Conservation (phyloP, 495 filamentous ascomycete species). For the Aspergillus ostianus region DNA sequence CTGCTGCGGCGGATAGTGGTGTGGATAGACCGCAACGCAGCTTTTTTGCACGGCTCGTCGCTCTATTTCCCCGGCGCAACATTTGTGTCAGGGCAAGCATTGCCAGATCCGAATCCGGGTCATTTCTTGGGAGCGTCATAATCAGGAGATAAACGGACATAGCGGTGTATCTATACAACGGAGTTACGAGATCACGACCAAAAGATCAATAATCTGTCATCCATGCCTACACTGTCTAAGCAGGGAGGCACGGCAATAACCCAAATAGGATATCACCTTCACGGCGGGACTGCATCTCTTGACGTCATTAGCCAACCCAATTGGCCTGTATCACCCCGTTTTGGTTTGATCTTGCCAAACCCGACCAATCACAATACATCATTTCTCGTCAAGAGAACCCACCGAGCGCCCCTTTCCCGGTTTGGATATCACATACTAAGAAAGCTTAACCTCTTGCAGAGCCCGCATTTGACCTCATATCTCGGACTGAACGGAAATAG, state of each 20-base stretch:
- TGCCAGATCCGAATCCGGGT: constrained; percentile 28
- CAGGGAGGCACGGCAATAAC: not conserved
- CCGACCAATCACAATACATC: not conserved
- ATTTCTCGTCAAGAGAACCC: not conserved
- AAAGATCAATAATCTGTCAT: not conserved
- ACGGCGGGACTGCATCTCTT: not conserved
- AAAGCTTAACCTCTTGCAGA: not conserved
- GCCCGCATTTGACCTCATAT: not conserved
- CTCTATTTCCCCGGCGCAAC: constrained; percentile 24
- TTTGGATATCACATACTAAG: constrained; percentile 19
- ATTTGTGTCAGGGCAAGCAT: constrained; percentile 22
- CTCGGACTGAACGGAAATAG: too few species aligned
- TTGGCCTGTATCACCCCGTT: too few species aligned
- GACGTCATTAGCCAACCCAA: not conserved
- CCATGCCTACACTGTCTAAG: too few species aligned
- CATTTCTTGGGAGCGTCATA: constrained; percentile 30
- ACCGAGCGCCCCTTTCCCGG: not conserved
- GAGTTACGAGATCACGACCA: not conserved
- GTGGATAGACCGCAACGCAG: constrained; percentile 46
- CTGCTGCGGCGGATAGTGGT: constrained; percentile 41
- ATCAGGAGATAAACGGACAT: constrained; percentile 1
- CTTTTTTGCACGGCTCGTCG: constrained; percentile 30
- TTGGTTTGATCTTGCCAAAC: too few species aligned
- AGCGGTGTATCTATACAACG: not conserved
- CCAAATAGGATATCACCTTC: constrained; percentile 2